These are phyloP conservation scores for Rhizopus stolonifer DNA, from an alignment of 371 early-diverging fungal species.

Conservation along the genomic window DNA sequence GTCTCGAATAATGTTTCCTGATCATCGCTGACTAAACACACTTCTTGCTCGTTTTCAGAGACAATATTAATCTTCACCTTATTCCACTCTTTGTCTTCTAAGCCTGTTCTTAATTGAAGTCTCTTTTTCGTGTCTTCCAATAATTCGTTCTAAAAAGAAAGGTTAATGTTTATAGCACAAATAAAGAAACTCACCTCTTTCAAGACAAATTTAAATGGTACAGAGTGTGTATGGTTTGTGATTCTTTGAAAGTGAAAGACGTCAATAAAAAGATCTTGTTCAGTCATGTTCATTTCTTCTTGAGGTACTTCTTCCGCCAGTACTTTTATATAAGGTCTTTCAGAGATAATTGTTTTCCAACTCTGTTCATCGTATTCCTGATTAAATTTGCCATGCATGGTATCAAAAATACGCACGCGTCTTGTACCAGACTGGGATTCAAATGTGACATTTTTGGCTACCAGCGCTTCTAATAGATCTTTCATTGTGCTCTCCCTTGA, in stretches of 20 bases:
- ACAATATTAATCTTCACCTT: conserved; percentile 71
- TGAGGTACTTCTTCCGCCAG: conserved; percentile 53
- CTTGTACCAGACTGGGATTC: conserved; percentile 6
- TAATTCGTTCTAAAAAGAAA: conserved; percentile 56
- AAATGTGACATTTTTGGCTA: conserved; percentile 17
- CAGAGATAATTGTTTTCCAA: conserved; percentile 12
- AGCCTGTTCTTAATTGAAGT: conserved; percentile 69
- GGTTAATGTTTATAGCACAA: neutral
- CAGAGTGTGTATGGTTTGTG: conserved; percentile 66
- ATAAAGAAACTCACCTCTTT: conserved; percentile 43
- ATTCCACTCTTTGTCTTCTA: conserved; percentile 85
- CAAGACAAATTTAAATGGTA: conserved; percentile 79
- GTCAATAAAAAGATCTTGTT: conserved; percentile 48
- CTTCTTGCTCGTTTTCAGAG: conserved; percentile 22
- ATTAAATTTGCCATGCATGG: conserved; percentile 18
- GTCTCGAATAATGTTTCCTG: conserved; percentile 13
- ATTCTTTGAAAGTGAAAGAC: conserved; percentile 81
- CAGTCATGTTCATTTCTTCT: conserved; percentile 52
- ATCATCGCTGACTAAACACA: conserved; percentile 48
- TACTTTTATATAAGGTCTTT: conserved; percentile 11
- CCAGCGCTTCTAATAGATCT: conserved; percentile 23
- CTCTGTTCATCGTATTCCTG: conserved; percentile 13
- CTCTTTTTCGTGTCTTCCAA: conserved; percentile 71
- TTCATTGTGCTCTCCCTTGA: conserved; percentile 25
- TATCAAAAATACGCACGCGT: conserved; percentile 22